Base-by-base conservation (phyloP, 371 early-diverging fungal species). In the Actinomortierella ambigua region DNA sequence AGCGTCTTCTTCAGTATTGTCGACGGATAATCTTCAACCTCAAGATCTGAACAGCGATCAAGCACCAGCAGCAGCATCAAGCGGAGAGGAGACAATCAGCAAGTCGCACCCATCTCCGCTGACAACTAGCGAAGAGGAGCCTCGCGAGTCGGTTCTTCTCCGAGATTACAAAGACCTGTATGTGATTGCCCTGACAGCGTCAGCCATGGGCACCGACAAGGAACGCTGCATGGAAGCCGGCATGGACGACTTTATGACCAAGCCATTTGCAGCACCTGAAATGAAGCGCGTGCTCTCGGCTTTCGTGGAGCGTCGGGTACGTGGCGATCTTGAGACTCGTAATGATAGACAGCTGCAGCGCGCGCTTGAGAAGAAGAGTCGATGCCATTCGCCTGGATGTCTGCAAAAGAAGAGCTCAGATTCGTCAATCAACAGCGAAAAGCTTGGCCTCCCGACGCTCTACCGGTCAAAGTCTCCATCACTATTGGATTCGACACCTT, bases 221-320 rank as follows among this genome's bases (percentile, higher is more conserved):
- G 82, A 86, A 50, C 83, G 82, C 1, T 86, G 86, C 61, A 83
- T 84, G 53, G 82, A 84, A 57, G 84, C 86, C 1, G 86, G 86
- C 7, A 84, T 86, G 86, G 82, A 86, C 24, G 86, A 84, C 41
- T 86, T 84, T 48, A 84, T 86, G 52, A 81, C 82, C 57, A 86
- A 86, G 54, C 85, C 86, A 2, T 84, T 84, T 53, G 82, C 80
- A 4, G 70, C 81, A 68, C 62, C 79, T 59, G 85, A 84, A 59
- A 81, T 86, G 82, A 82, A 83, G 56, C 61, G 65, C 1, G 62
- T 51, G 24, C 23, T 70, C 48, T 61, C 50, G 26, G 71, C 61
- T 23, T 70, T 42, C 17, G 55, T 70, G 9, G 24, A 13, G 23
- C 57, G 43, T 23, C 44, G 61, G 56, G 51, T 50, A 8, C 50